phyloP scores from a whole-genome alignment of 2,329 filamentous ascomycete genomes.

The Calycina herbarum region DNA sequence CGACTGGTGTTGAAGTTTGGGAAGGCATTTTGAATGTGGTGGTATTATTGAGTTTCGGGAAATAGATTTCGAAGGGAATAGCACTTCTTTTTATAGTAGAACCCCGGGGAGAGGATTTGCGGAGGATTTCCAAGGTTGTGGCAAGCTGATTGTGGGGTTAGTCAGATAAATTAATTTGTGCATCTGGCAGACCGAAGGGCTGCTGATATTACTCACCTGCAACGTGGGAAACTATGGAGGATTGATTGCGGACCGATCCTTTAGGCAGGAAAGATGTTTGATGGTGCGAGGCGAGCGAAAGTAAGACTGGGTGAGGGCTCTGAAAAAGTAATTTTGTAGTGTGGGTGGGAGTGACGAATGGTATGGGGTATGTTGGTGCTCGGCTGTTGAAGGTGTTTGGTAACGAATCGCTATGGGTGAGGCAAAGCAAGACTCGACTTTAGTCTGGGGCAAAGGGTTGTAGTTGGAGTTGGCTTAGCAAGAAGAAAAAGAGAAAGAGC shows the following conservation, averaged over 20 bases:
- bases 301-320: background rate
- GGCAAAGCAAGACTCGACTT: constrained; percentile 1
- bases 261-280: background rate
- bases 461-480: background rate
- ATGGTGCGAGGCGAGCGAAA: background rate
- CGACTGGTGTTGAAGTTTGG: constrained; percentile 33
- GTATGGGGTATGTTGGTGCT: background rate
- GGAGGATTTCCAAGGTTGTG: constrained; percentile 2
- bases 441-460: background rate
- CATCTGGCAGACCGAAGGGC: background rate
- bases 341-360: constrained; percentile 4
- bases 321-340: background rate
- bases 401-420: constrained; percentile 5
- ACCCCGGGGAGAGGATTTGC: background rate
- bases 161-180: constrained; percentile 4
- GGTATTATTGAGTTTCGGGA: constrained; percentile 4
- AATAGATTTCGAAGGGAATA: background rate
- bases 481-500: background rate
- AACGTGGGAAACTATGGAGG: constrained; percentile 1
- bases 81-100: background rate
- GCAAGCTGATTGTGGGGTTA: constrained; percentile 10
- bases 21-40: constrained; percentile 32
- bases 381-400: background rate
- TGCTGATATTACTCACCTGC: constrained; percentile 7
- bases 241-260: constrained; percentile 10